Base-by-base conservation (phyloP, 306 rosid species). In the Malus sieversii region DNA sequence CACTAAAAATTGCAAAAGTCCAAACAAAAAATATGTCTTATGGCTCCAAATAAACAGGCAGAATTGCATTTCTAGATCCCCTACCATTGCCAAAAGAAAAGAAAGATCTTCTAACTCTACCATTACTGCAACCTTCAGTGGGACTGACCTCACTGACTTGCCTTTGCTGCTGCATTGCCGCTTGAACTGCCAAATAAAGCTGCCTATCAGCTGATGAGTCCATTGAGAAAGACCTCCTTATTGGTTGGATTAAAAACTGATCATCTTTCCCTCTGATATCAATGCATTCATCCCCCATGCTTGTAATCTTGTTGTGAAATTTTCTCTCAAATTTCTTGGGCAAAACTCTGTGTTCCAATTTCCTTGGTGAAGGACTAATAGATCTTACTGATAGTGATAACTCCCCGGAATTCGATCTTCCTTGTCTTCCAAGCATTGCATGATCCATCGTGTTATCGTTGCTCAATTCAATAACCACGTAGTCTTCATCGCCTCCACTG, bases 271-370 rank as follows among this genome's bases (percentile, higher is more conserved):
- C 86, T 72, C 98, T 86, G 9, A 77, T 85, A 46, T 90, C 95
- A 82, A 94, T 92, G 58, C 90, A 90, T 72, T 94, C 98, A 85
- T 91, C 97, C 2, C 96, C 98, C 91, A 92, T 90, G 79, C 98
- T 94, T 52, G 88, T 88, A 59, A 86, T 86, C 53, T 88, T 90
- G 30, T 81, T 86, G 30, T 88, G 78, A 57, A 87, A 40, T 76
- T 87, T 94, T 81, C 83, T 78, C 53, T 59, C 72, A 14, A 32
- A 30, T 70, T 82, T 89, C 83, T 84, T 86, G 18, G 80, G 83
- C 71, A 62, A 58, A 67, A 15, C 57, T 77, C 75, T 74, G 10
- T 69, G 73, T 68, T 83, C 89, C 44, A 82, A 11, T 69, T 83
- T 87, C 73, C 74, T 76, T 11, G 85, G 86, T 11, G 83, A 86